Conservation (phyloP, 306 rosid genomes). For the Rosa multiflora region DNA sequence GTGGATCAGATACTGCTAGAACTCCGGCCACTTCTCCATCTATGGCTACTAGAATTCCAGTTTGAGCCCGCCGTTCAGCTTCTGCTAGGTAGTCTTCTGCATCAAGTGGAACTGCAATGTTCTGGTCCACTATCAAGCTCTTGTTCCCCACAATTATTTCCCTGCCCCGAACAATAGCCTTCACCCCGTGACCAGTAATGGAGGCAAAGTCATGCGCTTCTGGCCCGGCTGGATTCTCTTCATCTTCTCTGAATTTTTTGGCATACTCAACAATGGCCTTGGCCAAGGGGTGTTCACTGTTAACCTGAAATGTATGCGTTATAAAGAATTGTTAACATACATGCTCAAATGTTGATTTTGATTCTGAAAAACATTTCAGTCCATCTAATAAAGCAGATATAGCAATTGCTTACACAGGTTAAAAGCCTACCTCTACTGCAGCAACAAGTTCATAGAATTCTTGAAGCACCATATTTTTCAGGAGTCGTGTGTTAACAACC, state of each 20-base stretch:
- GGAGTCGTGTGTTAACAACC: slow-evolving; percentile 53
- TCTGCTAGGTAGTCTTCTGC: slow-evolving; percentile 54
- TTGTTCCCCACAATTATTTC: slow-evolving; percentile 64
- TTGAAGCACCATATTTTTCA: slow-evolving; percentile 38
- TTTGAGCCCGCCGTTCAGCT: slow-evolving; percentile 61
- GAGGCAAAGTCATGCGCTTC: slow-evolving; percentile 53
- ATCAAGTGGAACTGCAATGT: slow-evolving; percentile 39
- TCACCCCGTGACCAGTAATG: slow-evolving; percentile 65
- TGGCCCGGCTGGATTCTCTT: slow-evolving; percentile 51
- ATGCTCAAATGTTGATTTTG: not conserved
- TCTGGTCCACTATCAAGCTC: slow-evolving; percentile 48
- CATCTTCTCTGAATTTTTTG: slow-evolving; percentile 49
- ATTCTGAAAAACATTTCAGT: not conserved
- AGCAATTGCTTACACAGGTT: not conserved
- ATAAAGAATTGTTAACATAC: not conserved
- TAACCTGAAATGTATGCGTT: slow-evolving; percentile 43
- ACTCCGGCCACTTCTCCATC: slow-evolving; percentile 51
- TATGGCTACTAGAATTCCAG: slow-evolving; percentile 55
- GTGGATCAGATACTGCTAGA: slow-evolving; percentile 65
- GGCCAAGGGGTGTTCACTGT: slow-evolving; percentile 78
- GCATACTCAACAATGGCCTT: slow-evolving; percentile 73
- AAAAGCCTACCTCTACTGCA: slow-evolving; percentile 54
- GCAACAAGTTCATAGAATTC: slow-evolving; percentile 58
- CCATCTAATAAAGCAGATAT: not conserved
- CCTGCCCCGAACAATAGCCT: slow-evolving; percentile 48